These are phyloP conservation scores for Penicillium cataractarum DNA, from an alignment of 495 filamentous ascomycete species.

Conservation along the genomic window DNA sequence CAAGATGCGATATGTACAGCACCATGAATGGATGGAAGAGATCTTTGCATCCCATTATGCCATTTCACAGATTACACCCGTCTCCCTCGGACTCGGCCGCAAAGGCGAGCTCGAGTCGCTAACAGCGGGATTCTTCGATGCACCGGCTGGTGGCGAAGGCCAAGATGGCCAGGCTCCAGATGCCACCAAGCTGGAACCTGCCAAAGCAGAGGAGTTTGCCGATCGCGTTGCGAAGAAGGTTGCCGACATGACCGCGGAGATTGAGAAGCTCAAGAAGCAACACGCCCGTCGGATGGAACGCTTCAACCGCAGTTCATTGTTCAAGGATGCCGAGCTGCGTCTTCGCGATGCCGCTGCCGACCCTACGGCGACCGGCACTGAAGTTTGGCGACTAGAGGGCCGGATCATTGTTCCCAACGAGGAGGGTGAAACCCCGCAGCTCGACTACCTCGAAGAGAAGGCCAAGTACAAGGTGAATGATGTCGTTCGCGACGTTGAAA, in stretches of 20 bases:
- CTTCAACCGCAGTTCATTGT: slow-evolving; percentile 65
- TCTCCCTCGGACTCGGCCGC: slow-evolving; percentile 83
- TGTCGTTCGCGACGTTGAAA: slow-evolving; percentile 60
- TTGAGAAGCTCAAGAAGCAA: slow-evolving; percentile 76
- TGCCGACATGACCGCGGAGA: slow-evolving; percentile 70
- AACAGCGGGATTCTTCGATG: slow-evolving; percentile 78
- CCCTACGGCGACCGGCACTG: slow-evolving; percentile 54
- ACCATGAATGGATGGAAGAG: slow-evolving; percentile 99
- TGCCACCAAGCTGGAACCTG: slow-evolving; percentile 64
- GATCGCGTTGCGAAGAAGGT: slow-evolving; percentile 69
- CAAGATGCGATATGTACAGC: slow-evolving; percentile 80
- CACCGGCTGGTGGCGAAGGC: slow-evolving; percentile 46
- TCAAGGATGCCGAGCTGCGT: slow-evolving; percentile 64
- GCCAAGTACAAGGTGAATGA: slow-evolving; percentile 62
- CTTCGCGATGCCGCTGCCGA: slow-evolving; percentile 57
- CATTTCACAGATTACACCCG: slow-evolving; percentile 79
- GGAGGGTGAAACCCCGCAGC: slow-evolving; percentile 47
- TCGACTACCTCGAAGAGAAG: slow-evolving; percentile 44
- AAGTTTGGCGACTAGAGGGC: slow-evolving; percentile 68
- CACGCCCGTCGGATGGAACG: slow-evolving; percentile 76
- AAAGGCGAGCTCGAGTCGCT: slow-evolving; percentile 82
- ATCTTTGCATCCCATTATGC: slow-evolving; percentile 86
- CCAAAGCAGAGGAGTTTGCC: slow-evolving; percentile 75
- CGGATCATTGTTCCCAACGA: slow-evolving; percentile 52
- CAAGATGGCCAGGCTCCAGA: slow-evolving; percentile 51